Conservation (phyloP, 2,329 filamentous ascomycete genomes). For the Hypoxylon sp. region DNA sequence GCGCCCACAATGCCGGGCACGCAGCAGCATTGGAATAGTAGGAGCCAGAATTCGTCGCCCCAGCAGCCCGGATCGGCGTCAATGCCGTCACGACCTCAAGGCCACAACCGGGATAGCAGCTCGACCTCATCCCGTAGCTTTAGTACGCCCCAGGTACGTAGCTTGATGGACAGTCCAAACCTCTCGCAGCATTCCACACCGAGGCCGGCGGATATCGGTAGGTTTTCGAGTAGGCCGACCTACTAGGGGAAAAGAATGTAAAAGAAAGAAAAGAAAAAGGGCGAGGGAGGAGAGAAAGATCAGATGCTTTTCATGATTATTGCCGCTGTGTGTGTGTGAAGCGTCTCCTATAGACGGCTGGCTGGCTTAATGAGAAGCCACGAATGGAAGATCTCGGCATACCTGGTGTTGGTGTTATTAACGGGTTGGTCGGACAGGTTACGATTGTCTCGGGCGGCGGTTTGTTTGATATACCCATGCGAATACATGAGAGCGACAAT, state of each 20-base stretch:
- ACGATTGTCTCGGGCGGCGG: neutral
- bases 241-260: slow-evolving; percentile 3
- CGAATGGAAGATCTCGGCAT: neutral
- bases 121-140: slow-evolving; percentile 20
- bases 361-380: neutral
- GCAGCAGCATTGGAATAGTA: neutral
- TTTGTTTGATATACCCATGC: slow-evolving; percentile 1
- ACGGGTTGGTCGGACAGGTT: neutral
- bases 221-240: slow-evolving; percentile 13
- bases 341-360: neutral
- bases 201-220: neutral
- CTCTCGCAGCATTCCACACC: slow-evolving; percentile 15
- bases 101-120: slow-evolving; percentile 9
- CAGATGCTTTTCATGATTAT: slow-evolving; percentile 1
- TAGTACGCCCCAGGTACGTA: slow-evolving; percentile 14
- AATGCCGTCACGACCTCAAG: slow-evolving; percentile 10
- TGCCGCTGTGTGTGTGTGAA: neutral
- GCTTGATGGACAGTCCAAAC: slow-evolving; percentile 23
- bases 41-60: neutral
- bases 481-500: neutral
- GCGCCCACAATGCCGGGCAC: neutral
- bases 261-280: no score
- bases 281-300: neutral
- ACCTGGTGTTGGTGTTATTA: no score
- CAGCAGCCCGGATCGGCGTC: slow-evolving; percentile 4